Evolutionary conservation across 768 basidiomycete genomes (phyloP), one percentile per base, ranked within the genome.

Genomic region (Boletus insuetus): DNA sequence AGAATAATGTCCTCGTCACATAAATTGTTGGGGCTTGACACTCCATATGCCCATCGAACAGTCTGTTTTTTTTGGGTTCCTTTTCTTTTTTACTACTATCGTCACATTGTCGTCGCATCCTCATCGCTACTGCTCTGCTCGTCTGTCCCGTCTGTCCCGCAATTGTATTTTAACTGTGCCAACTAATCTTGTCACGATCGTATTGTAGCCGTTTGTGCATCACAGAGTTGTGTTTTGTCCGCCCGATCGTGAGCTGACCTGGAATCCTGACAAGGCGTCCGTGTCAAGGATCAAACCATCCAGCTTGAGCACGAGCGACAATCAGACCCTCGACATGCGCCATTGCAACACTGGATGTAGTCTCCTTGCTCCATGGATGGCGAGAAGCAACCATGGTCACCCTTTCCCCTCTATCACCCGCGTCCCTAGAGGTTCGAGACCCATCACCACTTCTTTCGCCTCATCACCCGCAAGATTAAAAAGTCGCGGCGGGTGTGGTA

Each of bases 381-480:
- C 46, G 19, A 54, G 58, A 45, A 62, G 34, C 35, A 42, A 11
- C 35, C 17, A 42, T 7, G 29, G 14, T 6, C 41, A 20, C 26
- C n/a, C 20, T 46, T n/a, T 11, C 26, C 56, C 46, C 40, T 62
- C 50, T 47, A 42, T 54, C 41, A n/a, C 49, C 54, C 17, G 29
- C 39, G 29, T n/a, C 29, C 26, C 58, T 31, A n/a, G 54, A 34
- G 17, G 52, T 48, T 57, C 51, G 51, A 58, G 65, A 55, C 59
- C 59, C n/a, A 6, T 41, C 40, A 9, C 4, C 40, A 52, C 45
- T 55, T 55, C 49, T 54, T 53, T 44, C 46, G 43, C 49, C 37
- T 41, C 44, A 39, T 56, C 58, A 49, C 41, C 31, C 13, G 14
- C 11, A 54, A 55, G 35, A 69, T 66, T 60, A 68, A 68, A 60